Evolutionary conservation across 2,329 filamentous ascomycete species (phyloP), one percentile per base, ranked within the genome.

Genomic region (Cordyceps javanica): DNA sequence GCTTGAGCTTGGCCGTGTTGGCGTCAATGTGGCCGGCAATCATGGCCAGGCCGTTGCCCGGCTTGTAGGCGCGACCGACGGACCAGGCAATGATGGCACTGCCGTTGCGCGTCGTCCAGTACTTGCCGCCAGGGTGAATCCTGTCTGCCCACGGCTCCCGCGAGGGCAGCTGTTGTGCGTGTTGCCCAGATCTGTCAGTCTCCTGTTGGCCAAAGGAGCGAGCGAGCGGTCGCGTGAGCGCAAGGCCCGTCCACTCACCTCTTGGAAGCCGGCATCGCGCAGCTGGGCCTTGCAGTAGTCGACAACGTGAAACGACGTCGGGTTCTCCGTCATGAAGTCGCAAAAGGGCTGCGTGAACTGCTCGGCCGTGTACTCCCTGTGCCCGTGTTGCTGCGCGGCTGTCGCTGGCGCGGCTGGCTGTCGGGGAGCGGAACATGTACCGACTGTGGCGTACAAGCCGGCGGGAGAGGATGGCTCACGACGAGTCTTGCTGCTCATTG

Each of bases 11-110:
- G 21, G 92, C 90, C 16, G 91, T 96, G 56, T 97, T 76, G 50
- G 93, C 92, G 73, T 97, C 94, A 62, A 97, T 88, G 72, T 97
- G 94, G 10, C 92, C 92, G 3, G 89, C 94, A 46, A 97, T 80
- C 73, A 97, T 92, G 57, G 87, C 91, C 50, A 93, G 82, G 51
- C 93, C 93, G 67, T 95, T 92, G 9, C 93, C 93, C 54, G 88
- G 82, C 72, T 88, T 80, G 71, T 96, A 97, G 3, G 86, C 81
- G 54, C 83, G 83, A 58, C 93, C 93, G 57, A 97, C 82, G 3
- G 83, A 82, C 72, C 97, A 97, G 5, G 91, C 89, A 66, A 96
- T 90, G 62, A 96, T 72, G 42, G 89, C 87, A 69, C 87, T 92
- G 55, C 88, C 90, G 68, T 97, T 97, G 59, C 93, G 87, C 19